Percentiles rank a stretch among this genome's conserved stretches.
These are phyloP conservation scores for Mycena polygramma DNA, from an alignment of 768 basidiomycete species.

Conservation along the genomic window DNA sequence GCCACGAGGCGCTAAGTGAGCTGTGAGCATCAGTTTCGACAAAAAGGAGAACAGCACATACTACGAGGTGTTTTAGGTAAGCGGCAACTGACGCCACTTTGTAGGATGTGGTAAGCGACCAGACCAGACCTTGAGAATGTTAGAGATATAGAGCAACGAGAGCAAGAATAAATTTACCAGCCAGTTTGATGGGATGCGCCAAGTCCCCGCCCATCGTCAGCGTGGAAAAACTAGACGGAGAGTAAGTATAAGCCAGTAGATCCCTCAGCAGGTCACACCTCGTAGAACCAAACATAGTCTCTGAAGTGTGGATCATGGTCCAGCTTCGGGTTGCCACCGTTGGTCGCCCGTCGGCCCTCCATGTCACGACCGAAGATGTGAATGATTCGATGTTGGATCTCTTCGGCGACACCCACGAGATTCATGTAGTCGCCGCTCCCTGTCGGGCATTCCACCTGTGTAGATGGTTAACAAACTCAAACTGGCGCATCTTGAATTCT, in stretches of 20 bases:
- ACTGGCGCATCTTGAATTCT: background rate
- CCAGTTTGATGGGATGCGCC: constrained; percentile 99
- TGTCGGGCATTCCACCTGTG: constrained; percentile 91
- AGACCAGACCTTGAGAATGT: constrained; percentile 76
- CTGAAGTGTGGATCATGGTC: constrained; percentile 96
- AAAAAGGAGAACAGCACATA: constrained; percentile 53
- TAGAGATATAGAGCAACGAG: background rate
- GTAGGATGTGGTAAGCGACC: constrained; percentile 91
- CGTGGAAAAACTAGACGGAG: constrained; percentile 87
- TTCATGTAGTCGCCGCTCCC: constrained; percentile 99
- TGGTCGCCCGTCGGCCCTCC: constrained; percentile 89
- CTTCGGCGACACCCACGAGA: constrained; percentile 92
- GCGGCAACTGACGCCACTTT: constrained; percentile 90
- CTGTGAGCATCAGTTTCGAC: constrained; percentile 20
- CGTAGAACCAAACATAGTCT: constrained; percentile 97
- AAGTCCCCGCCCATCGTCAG: constrained; percentile 90
- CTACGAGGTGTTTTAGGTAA: constrained; percentile 95
- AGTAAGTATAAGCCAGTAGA: constrained; percentile 3
- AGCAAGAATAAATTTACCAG: constrained; percentile 67
- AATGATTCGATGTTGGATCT: constrained; percentile 99
- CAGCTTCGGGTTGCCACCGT: constrained; percentile 89
- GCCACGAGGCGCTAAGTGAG: constrained; percentile 80
- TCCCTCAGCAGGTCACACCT: constrained; percentile 61
- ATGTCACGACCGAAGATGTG: constrained; percentile 97
- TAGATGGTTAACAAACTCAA: constrained; percentile 1